Conservation (phyloP, 2,329 filamentous ascomycete genomes). For the Neonectria coccinea region DNA sequence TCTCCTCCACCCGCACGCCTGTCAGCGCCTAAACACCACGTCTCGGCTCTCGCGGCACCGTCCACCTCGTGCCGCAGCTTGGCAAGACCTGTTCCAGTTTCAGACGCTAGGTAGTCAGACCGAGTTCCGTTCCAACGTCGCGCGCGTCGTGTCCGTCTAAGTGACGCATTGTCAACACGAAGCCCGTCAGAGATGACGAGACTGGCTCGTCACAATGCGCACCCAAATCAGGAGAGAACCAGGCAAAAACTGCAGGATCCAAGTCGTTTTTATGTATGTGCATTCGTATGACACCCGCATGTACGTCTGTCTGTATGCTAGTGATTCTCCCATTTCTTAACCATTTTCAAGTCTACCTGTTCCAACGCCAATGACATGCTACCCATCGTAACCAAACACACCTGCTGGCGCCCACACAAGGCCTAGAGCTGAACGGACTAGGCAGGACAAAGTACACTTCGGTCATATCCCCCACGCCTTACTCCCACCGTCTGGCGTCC, state of each 20-base stretch:
- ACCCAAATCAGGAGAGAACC: neutral
- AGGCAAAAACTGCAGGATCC: neutral
- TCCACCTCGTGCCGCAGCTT: constrained; percentile 12
- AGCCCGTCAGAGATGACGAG: constrained; percentile 3
- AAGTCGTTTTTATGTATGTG: neutral
- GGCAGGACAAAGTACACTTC: constrained; percentile 6
- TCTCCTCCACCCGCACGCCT: neutral
- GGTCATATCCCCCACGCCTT: constrained; percentile 5
- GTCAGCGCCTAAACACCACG: constrained; percentile 23
- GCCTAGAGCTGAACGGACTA: constrained; percentile 2
- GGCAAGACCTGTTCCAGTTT: constrained; percentile 3
- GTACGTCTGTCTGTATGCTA: constrained; percentile 3
- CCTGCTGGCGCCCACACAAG: constrained; percentile 11
- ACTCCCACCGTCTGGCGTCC: constrained; percentile 4
- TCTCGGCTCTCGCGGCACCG: constrained; percentile 42
- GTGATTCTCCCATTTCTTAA: constrained; percentile 4
- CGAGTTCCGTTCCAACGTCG: neutral
- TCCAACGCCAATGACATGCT: constrained; percentile 9
- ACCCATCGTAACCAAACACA: constrained; percentile 9
- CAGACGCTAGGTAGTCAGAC: constrained; percentile 11
- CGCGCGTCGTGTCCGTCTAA: constrained; percentile 7
- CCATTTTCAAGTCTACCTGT: constrained; percentile 7
- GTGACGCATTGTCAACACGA: constrained; percentile 13
- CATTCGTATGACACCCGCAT: neutral
- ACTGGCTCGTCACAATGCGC: neutral